These are phyloP conservation scores for Lotmaria passim DNA, from an alignment of 208 protist species.

Conservation along the genomic window DNA sequence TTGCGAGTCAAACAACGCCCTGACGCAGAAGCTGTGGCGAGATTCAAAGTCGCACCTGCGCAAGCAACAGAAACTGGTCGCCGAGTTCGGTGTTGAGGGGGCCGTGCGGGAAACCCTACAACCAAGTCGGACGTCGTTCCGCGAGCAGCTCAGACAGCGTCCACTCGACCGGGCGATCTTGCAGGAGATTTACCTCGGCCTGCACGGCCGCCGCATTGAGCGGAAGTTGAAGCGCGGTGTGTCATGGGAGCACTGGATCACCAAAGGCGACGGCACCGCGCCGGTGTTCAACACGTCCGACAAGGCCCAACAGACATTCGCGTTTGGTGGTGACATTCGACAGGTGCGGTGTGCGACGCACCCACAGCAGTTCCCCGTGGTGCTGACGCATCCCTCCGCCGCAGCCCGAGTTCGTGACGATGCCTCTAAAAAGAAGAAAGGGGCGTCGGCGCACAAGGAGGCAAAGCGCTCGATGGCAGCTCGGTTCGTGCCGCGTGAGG, in stretches of 20 bases:
- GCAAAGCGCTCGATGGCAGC: neutral
- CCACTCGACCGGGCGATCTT: slow-evolving; percentile 86
- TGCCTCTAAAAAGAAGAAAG: neutral
- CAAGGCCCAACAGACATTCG: slow-evolving; percentile 89
- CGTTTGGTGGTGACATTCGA: slow-evolving; percentile 74
- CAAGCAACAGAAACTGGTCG: slow-evolving; percentile 68
- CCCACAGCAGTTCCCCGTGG: slow-evolving; percentile 68
- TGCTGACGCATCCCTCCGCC: slow-evolving; percentile 18
- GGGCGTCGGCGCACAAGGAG: neutral
- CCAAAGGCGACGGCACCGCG: slow-evolving; percentile 89
- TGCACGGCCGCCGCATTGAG: slow-evolving; percentile 86
- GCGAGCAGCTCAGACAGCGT: slow-evolving; percentile 68
- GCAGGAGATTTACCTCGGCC: slow-evolving; percentile 89
- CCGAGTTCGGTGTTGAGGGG: slow-evolving; percentile 79
- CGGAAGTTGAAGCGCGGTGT: slow-evolving; percentile 83
- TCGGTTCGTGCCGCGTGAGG: slow-evolving; percentile 16
- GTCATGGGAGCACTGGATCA: slow-evolving; percentile 92
- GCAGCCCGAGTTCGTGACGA: too few species aligned
- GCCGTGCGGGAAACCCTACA: slow-evolving; percentile 76
- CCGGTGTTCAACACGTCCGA: slow-evolving; percentile 80
- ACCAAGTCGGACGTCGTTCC: slow-evolving; percentile 66
- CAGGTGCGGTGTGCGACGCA: slow-evolving; percentile 58
- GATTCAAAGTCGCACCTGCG: slow-evolving; percentile 81
- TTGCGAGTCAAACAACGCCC: slow-evolving; percentile 32
- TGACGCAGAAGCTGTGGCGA: slow-evolving; percentile 58